Evolutionary conservation across 306 rosid genomes (phyloP), one percentile per base, ranked within the genome.

Genomic region (Malus orientalis): DNA sequence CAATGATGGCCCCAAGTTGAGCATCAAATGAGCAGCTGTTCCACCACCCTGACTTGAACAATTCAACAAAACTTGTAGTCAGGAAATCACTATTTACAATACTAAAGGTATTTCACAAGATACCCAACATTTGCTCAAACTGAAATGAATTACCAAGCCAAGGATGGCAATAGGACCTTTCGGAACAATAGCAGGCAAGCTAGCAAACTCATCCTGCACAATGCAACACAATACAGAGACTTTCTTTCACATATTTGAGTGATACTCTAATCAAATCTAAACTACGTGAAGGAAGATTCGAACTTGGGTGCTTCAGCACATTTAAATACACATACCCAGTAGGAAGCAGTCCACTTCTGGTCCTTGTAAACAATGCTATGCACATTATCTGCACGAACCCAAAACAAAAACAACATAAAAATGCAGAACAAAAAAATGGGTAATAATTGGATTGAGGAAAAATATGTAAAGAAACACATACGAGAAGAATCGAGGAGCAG

Each of bases 21-120:
- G 97, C 91, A 95, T 89, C 88, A 95, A 77, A 79, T 87, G 92
- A 62, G 97, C 98, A 79, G 91, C 88, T 75, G 98, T 95, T 79
- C 97, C 97, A 74, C 91, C 98, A 74, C 93, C 98, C 98, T 95
- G 92, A 84, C 68, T 80, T 75, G 58, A 74, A 77, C 55, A n/a
- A 20, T n/a, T 57, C 23, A 57, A 22, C 69, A 40, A 71, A 36
- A 36, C 68, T 45, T 79, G 44, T 61, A 82, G 62, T 49, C 23
- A 30, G 67, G 72, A 80, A 58, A 45, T 67, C 70, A 74, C 51
- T 8, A 16, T 27, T 62, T 27, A 27, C 78, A 67, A 55, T 40
- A 70, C 45, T 63, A 47, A 87, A 69, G 51, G 6, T 51, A 36
- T 54, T 69, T 69, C 49, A 57, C 51, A 81, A 80, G 49, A 76